A percentile compares a stretch with the other conserved stretches of the same genome.
phyloP scores from a whole-genome alignment of 345 rosid species.

The Sapria himalayana region DNA sequence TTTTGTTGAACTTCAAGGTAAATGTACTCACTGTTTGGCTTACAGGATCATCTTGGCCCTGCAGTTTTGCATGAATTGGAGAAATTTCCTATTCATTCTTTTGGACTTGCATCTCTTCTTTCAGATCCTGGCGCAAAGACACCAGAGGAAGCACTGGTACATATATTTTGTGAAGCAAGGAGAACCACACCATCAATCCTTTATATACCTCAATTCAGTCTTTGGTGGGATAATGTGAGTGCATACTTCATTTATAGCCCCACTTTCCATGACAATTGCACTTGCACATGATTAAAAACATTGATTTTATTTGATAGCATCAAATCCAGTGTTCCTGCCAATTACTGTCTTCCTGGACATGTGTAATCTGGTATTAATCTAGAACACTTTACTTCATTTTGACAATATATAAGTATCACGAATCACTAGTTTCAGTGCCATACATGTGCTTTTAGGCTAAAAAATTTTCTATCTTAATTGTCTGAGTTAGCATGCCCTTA shows the following conservation, averaged over 20 bases:
- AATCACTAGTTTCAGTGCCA: too few relatives aligned
- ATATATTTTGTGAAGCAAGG: constrained; percentile 95
- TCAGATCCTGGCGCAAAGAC: constrained; percentile 99
- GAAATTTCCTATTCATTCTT: constrained; percentile 88
- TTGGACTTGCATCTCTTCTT: constrained; percentile 94
- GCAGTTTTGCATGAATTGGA: constrained; percentile 90
- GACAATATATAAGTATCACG: too few relatives aligned
- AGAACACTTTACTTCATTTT: too few relatives aligned
- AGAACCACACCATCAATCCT: constrained; percentile 89
- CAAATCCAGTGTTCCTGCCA: too few relatives aligned
- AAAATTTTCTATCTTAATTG: constrained; percentile 6
- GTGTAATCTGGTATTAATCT: too few relatives aligned
- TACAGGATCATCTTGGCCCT: constrained; percentile 99
- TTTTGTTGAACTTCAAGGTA: constrained; percentile 18
- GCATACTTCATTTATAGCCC: constrained; percentile 5
- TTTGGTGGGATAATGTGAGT: constrained; percentile 98
- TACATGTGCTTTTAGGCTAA: too few relatives aligned
- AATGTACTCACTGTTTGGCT: constrained; percentile 54
- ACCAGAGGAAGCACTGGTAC: constrained; percentile 96
- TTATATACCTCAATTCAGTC: constrained; percentile 71
- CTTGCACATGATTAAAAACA: too few relatives aligned
- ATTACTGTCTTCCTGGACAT: too few relatives aligned
- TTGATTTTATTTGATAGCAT: too few relatives aligned
- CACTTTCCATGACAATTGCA: too few relatives aligned
- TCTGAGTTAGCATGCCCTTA: too few relatives aligned